Conservation (phyloP, 306 rosid species). For the Rosa multiflora region DNA sequence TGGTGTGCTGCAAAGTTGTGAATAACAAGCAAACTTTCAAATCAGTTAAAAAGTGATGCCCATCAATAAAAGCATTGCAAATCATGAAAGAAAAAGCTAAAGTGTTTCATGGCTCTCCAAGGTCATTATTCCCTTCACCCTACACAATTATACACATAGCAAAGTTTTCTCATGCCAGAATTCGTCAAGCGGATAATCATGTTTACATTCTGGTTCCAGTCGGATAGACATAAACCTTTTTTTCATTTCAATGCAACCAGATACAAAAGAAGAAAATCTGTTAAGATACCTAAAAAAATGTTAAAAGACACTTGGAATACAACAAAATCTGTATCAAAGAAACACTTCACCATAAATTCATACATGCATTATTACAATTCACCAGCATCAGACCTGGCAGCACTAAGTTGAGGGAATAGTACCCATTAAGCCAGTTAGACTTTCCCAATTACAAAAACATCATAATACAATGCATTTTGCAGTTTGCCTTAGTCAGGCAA, state of each 20-base stretch:
- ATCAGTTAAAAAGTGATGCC: background rate
- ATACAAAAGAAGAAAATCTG: background rate
- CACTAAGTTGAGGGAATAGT: background rate
- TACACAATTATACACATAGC: background rate
- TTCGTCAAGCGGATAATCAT: background rate
- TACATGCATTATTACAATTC: constrained; percentile 18
- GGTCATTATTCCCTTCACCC: background rate
- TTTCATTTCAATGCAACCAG: background rate
- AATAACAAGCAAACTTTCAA: background rate
- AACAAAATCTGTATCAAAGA: background rate
- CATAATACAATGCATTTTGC: background rate
- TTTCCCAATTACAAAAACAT: background rate
- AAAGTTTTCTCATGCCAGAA: background rate
- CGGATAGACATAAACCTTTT: background rate
- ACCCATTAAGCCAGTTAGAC: background rate
- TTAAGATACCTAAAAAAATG: background rate
- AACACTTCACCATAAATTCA: background rate
- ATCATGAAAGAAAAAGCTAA: background rate
- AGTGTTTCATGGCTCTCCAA: background rate
- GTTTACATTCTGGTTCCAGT: background rate
- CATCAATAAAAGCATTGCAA: background rate
- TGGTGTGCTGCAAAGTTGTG: background rate
- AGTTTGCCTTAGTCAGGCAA: constrained; percentile 69
- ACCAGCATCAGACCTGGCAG: background rate
- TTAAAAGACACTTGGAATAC: background rate